Evolutionary conservation across 495 filamentous ascomycete genomes (phyloP), one percentile per base, ranked within the genome.

Genomic region (Rostrohypoxylon terebratum): DNA sequence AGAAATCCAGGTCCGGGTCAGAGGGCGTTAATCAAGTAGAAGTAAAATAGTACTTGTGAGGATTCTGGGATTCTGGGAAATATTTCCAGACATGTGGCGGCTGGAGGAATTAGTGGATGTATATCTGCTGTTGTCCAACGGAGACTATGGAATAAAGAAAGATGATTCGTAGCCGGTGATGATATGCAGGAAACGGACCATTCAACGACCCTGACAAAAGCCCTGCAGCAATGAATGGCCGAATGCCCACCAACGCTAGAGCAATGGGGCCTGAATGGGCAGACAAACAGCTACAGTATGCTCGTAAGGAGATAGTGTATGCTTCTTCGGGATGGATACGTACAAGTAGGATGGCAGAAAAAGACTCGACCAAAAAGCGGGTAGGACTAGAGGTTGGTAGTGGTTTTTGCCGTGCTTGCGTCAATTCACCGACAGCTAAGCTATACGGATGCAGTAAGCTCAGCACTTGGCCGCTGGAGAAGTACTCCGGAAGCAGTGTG

Each of bases 221-320:
- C 64, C 77, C 79, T 73, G 78, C 71, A 69, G 23, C 77, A 78
- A 57, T 80, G 77, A 83, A 78, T 84, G 82, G 83, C 76, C 74
- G 68, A 61, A 63, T 69, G 44, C 63, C 54, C 42, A 69, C 71
- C 71, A 66, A 67, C 71, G 71, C 71, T 67, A 74, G 66, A 74
- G 66, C 48, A 73, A 62, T 70, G 66, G 66, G 66, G 71, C 71
- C 71, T 59, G 58, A 74, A 69, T 69, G 71, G 71, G 66, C 63
- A 69, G 71, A 63, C 63, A 66, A 70, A 74, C 67, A 74, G 66
- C 50, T 67, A 66, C 66, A 59, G 54, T 60, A 59, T 71, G 59
- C 59, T 68, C 38, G 47, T 50, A 70, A 63, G 59, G 68, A 71
- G 55, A 63, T 65, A 57, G 61, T 66, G 50, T 42, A 51, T 72